Evolutionary conservation across 345 rosid species (phyloP).

Genomic region (Gossypium sturtianum): DNA sequence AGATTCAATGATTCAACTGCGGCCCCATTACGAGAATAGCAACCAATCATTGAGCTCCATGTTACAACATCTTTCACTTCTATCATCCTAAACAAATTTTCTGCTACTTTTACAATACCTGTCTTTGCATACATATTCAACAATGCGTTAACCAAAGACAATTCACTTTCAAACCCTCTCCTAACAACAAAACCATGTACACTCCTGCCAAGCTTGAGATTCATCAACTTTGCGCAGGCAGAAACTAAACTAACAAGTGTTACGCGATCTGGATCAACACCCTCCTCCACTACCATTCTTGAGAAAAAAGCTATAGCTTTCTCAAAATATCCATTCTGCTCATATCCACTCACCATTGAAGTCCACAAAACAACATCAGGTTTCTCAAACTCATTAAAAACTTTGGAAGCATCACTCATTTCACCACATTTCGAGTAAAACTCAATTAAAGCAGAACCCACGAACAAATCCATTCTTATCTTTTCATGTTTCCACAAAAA

Average conservation of each 20-base stretch:
- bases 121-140: conserved; percentile 49
- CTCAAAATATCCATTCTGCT: conserved; percentile 34
- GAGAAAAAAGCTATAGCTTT: conserved; percentile 40
- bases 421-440: conserved; percentile 45
- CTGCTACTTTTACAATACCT: conserved; percentile 23
- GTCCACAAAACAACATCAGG: conserved; percentile 56
- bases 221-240: conserved; percentile 38
- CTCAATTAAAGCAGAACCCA: conserved; percentile 43
- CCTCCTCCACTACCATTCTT: conserved; percentile 27
- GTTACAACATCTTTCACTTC: conserved; percentile 45
- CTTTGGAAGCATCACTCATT: conserved; percentile 33
- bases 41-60: conserved; percentile 49
- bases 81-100: conserved; percentile 35
- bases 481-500: conserved; percentile 27
- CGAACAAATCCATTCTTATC: conserved; percentile 33
- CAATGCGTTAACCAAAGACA: conserved; percentile 37
- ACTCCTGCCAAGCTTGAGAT: conserved; percentile 36
- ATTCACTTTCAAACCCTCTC: conserved; percentile 30
- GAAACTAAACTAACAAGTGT: conserved; percentile 49
- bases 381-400: conserved; percentile 35
- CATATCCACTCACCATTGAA: conserved; percentile 53
- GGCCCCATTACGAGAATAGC: conserved; percentile 34
- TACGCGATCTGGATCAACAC: conserved; percentile 32
- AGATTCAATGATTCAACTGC: conserved; percentile 31
- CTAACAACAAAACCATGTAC: conserved; percentile 43